Base-by-base conservation (phyloP, 257 asterid species). In the Echites panduratus region DNA sequence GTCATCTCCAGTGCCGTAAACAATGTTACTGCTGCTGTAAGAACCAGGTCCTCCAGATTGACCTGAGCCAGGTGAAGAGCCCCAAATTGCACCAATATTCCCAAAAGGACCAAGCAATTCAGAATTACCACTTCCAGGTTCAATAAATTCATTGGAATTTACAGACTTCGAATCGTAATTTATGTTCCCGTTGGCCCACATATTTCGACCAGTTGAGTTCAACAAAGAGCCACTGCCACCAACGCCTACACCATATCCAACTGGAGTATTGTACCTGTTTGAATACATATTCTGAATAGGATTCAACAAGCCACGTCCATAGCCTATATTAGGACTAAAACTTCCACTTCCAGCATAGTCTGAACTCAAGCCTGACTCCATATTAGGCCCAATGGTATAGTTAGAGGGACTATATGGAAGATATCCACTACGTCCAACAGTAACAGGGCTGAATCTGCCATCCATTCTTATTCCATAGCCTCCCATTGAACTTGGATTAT, bases 21-120 rank as follows among this genome's bases (percentile, higher is more conserved):
- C 65, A 49, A 77, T 71, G 82, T 75, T 87, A 22, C 76, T 84
- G 52, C 74, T 73, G 54, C 77, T 72, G 62, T 82, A 75, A 27
- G 86, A 76, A 73, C 84, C 82, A 56, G 41, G 79, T 73, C 79
- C 83, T 63, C 84, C 82, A 52, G 83, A 87, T 79, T 83, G 88
- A 72, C 85, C 78, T 10, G 84, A 81, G 78, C 78, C 66, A 32
- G 83, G 78, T n/a, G 92, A 75, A 53, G 80, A 67, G 19, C 88
- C 93, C 97, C 95, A 86, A 40, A 87, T 81, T 64, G 86, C 87
- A 59, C 93, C 91, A 38, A 85, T 82, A 73, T 71, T 83, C 75
- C 92, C 94, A 58, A 84, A 85, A 73, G 77, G 73, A 77, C 87
- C 79, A 26, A 73, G 80, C 68, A 80, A 16, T 9, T 88, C 89